Evolutionary conservation across 768 basidiomycete genomes (phyloP), one percentile per base, ranked within the genome.

Genomic region (Lentinula guzmanii): DNA sequence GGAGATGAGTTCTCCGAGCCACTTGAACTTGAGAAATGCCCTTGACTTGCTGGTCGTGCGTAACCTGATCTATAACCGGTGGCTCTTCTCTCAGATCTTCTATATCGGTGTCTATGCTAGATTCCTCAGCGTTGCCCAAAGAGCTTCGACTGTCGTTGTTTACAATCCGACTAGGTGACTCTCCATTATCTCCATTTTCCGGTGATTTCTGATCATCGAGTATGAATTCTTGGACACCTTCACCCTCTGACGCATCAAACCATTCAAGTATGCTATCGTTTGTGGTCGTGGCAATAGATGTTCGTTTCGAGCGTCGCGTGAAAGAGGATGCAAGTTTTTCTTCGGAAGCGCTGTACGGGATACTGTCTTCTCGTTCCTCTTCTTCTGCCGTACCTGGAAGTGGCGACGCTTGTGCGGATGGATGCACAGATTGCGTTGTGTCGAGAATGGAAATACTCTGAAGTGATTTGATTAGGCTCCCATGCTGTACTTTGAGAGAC

Each of bases 141-240:
- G 75, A 79, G 65, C 75, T 79, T 31, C 64, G 67, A 62, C 75
- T 76, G 39, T 78, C 77, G 34, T 73, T 73, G 35, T 75, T 75
- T 10, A 77, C 67, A 15, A 76, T 70, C n/a, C 71, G 70, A 58
- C 76, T 78, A n/a, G 72, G 68, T 39, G 68, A 74, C 58, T 78
- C 76, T 54, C 69, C 72, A 28, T 72, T 74, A 63, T 82, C 76
- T 54, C 69, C 71, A 24, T 72, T 74, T 63, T 82, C 78, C 37
- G 70, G 77, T 15, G 70, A 70, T 4, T 71, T 69, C 3, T 76
- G 74, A 16, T 73, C 69, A 51, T 86, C 83, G 65, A 92, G 72
- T 1, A 89, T 68, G 69, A 86, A 91, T 69, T 93, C 91, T 67
- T 89, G 82, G 5, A 85, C 81, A 1, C 84, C 87, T 63, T 87